Percentiles rank a stretch among this genome's conserved stretches.
These are phyloP conservation scores for Citrullus mucosospermus DNA, from an alignment of 306 rosid species.

Conservation along the genomic window DNA sequence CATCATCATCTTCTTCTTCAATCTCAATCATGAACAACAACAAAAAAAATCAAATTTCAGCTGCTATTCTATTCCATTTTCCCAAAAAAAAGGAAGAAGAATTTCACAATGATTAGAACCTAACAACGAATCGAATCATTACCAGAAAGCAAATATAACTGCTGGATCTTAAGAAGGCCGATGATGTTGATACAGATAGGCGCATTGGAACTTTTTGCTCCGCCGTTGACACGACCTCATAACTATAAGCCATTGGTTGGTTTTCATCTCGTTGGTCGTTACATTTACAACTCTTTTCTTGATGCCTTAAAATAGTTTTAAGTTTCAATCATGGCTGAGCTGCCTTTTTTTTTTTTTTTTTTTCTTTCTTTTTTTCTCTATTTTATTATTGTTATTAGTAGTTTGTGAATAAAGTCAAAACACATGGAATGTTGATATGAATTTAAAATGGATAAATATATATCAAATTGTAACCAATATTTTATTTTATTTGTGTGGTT, in stretches of 20 bases:
- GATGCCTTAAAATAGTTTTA: neutral
- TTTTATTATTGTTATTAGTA: neutral
- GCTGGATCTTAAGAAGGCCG: neutral
- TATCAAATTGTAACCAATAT: neutral
- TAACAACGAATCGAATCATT: neutral
- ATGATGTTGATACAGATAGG: neutral
- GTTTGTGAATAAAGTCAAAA: neutral
- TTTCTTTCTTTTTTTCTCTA: too few relatives aligned
- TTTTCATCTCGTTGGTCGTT: neutral
- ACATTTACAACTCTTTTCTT: neutral
- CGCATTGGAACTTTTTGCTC: neutral
- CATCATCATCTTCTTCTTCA: neutral
- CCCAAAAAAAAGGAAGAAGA: neutral
- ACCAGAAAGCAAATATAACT: neutral
- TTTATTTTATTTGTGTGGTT: too few relatives aligned
- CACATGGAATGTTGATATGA: neutral
- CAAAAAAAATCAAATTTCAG: neutral
- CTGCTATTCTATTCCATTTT: neutral
- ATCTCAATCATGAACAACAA: neutral
- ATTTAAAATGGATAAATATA: neutral
- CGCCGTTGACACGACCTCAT: neutral
- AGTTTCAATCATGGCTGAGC: neutral
- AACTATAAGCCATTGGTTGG: neutral
- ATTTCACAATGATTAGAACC: neutral
- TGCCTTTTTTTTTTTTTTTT: neutral